phyloP scores from a whole-genome alignment of 495 filamentous ascomycete genomes.

The Neurospora sp. region DNA sequence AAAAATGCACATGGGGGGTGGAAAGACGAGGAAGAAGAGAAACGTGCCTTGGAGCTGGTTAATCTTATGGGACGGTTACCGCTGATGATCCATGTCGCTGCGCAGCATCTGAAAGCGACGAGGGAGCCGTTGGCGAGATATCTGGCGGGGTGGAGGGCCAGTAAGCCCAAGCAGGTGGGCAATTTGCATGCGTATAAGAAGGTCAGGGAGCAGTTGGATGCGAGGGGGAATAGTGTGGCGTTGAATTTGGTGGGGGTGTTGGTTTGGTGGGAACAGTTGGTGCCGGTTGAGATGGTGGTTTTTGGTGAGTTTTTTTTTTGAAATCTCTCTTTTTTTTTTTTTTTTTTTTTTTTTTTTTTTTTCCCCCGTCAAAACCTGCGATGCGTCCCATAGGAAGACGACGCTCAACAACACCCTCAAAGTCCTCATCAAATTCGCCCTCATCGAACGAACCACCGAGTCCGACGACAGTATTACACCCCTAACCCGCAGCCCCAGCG shows the following conservation, averaged over 20 bases:
- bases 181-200: slow-evolving; percentile 55
- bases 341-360: no score
- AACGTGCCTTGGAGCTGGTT: slow-evolving; percentile 55
- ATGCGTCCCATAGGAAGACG: slow-evolving; percentile 32
- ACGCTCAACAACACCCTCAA: slow-evolving; percentile 56
- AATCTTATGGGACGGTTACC: slow-evolving; percentile 61
- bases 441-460: slow-evolving; percentile 58
- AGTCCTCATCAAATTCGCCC: slow-evolving; percentile 57
- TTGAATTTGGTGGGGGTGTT: slow-evolving; percentile 58
- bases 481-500: slow-evolving; percentile 6
- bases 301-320: slow-evolving; percentile 44
- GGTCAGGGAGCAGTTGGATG: slow-evolving; percentile 60
- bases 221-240: slow-evolving; percentile 48
- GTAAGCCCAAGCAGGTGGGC: slow-evolving; percentile 51
- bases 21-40: slow-evolving; percentile 42
- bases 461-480: slow-evolving; percentile 23
- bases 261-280: slow-evolving; percentile 61
- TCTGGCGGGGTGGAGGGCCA: slow-evolving; percentile 51
- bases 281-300: slow-evolving; percentile 64
- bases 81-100: slow-evolving; percentile 69
- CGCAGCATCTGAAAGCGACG: slow-evolving; percentile 61
- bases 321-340: no score
- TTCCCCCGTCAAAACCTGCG: slow-evolving; percentile 49
- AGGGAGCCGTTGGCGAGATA: slow-evolving; percentile 61
- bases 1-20: slow-evolving; percentile 42